Conservation (phyloP, 2,329 filamentous ascomycete species). For the Thermochaetoides dissita region DNA sequence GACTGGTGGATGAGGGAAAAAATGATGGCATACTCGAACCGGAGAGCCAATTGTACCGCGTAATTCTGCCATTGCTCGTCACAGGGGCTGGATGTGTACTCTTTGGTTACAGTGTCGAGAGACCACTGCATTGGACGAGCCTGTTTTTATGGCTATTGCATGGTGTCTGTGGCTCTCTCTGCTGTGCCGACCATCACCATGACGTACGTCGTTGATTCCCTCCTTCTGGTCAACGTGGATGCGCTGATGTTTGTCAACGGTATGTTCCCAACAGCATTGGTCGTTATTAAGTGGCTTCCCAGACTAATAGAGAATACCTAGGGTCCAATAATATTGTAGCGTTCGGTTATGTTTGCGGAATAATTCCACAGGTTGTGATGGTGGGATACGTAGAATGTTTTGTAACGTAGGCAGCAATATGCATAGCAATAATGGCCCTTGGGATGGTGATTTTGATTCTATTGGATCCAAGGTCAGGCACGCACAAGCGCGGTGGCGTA, state of each 20-base stretch:
- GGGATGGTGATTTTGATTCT: constrained; percentile 17
- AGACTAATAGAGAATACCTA: constrained; percentile 1
- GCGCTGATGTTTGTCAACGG: constrained; percentile 22
- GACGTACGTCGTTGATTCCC: constrained; percentile 27
- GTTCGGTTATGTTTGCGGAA: constrained; percentile 32
- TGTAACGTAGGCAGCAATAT: constrained; percentile 19
- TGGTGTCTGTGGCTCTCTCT: constrained; percentile 30
- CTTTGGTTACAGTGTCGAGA: constrained; percentile 30
- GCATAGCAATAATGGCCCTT: constrained; percentile 16
- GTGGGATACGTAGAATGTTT: constrained; percentile 19
- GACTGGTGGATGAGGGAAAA: constrained; percentile 26
- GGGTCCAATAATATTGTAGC: constrained; percentile 32
- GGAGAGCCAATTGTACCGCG: constrained; percentile 27
- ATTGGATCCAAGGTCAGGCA: constrained; percentile 18
- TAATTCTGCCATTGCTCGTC: constrained; percentile 26
- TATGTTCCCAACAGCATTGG: constrained; percentile 8
- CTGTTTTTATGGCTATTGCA: constrained; percentile 32
- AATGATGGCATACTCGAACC: constrained; percentile 28
- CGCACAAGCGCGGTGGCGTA: constrained; percentile 18
- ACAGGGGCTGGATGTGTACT: constrained; percentile 28
- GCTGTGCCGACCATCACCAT: constrained; percentile 28
- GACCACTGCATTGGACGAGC: constrained; percentile 27
- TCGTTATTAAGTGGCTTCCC: not conserved
- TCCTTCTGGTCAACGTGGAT: constrained; percentile 20
- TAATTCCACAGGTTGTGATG: constrained; percentile 26